These are phyloP conservation scores for Pulchroboletus neoregius DNA, from an alignment of 1,284 basidiomycete species.

Conservation along the genomic window DNA sequence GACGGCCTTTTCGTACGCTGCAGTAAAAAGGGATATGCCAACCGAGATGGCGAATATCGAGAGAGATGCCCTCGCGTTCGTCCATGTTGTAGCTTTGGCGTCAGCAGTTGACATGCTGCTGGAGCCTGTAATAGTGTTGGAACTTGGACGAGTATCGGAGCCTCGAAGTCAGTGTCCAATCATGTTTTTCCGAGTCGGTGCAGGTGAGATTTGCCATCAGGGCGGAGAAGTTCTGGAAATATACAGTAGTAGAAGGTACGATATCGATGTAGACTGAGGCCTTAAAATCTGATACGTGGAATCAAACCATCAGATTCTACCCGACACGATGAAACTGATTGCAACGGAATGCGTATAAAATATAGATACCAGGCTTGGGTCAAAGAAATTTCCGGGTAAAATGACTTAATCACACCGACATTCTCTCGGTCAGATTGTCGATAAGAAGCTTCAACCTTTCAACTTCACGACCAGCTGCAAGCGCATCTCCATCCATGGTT, in stretches of 20 bases:
- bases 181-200: too few species aligned
- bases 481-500: slow-evolving; percentile 45
- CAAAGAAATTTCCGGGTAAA: neutral
- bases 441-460: slow-evolving; percentile 43
- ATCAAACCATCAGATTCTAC: too few species aligned
- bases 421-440: slow-evolving; percentile 36
- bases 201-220: too few species aligned
- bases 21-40: slow-evolving; percentile 38
- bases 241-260: neutral
- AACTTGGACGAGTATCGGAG: too few species aligned
- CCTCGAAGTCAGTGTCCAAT: too few species aligned
- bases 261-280: neutral
- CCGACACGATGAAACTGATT: too few species aligned
- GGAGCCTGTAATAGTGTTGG: too few species aligned
- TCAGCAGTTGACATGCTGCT: slow-evolving; percentile 14
- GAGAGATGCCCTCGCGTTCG: slow-evolving; percentile 17
- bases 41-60: slow-evolving; percentile 33
- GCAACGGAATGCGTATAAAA: too few species aligned
- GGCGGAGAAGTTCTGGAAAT: neutral
- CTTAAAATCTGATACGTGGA: neutral
- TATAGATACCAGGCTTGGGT: neutral
- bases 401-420: slow-evolving; percentile 18
- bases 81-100: slow-evolving; percentile 11
- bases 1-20: slow-evolving; percentile 40
- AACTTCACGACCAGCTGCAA: slow-evolving; percentile 46